These are phyloP conservation scores for Trifolium pratense DNA, from an alignment of 306 rosid genomes.

Conservation along the genomic window DNA sequence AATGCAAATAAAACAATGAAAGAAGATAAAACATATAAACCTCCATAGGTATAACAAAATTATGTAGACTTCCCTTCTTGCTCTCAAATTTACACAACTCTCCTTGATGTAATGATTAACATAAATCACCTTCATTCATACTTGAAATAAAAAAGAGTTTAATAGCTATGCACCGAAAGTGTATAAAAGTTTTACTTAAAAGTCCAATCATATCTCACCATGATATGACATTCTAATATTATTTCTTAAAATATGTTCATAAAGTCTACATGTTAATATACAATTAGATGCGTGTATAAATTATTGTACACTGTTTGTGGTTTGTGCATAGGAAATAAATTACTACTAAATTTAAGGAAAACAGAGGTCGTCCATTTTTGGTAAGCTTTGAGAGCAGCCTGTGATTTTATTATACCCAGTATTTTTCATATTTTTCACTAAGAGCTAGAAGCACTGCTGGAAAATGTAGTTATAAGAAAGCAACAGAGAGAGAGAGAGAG, in stretches of 20 bases:
- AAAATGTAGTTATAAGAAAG: conserved; percentile 30
- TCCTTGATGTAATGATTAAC: conserved; percentile 29
- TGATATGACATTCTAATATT: neutral
- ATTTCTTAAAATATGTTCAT: neutral
- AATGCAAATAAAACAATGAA: conserved; percentile 7
- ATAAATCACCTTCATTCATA: conserved; percentile 19
- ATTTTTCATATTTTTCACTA: neutral
- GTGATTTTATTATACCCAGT: conserved; percentile 12
- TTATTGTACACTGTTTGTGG: neutral
- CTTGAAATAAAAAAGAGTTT: neutral
- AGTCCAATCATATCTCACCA: neutral
- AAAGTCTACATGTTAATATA: neutral
- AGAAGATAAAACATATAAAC: conserved; percentile 12
- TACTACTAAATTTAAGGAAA: conserved; percentile 1
- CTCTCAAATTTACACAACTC: conserved; percentile 21
- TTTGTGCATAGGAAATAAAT: neutral
- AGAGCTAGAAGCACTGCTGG: neutral
- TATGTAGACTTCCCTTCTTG: conserved; percentile 21
- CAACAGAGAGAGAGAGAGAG: conserved; percentile 22
- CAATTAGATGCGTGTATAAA: neutral
- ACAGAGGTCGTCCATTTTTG: neutral
- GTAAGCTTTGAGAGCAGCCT: conserved; percentile 20
- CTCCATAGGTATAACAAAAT: conserved; percentile 24
- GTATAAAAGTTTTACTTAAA: neutral
- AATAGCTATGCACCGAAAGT: neutral